Evolutionary conservation across 2,329 filamentous ascomycete genomes (phyloP).

Genomic region (Zasmidium angulare): DNA sequence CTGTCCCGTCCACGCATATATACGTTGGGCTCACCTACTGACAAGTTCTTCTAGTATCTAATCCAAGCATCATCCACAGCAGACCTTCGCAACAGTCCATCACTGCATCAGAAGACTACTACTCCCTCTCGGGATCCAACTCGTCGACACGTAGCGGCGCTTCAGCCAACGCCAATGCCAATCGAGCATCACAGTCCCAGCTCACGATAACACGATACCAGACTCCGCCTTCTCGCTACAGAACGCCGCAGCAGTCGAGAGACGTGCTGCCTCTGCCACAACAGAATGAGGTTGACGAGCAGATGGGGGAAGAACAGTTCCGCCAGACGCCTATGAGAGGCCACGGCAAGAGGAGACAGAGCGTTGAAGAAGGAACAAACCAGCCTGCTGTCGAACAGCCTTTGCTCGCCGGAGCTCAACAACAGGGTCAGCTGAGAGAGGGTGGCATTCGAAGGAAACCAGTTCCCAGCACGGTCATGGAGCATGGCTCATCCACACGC

Average conservation of each 20-base stretch:
- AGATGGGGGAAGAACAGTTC: constrained; percentile 21
- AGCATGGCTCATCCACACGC: constrained; percentile 12
- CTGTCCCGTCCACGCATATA: neutral
- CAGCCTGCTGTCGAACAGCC: constrained; percentile 4
- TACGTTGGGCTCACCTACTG: neutral
- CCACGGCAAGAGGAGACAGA: constrained; percentile 30
- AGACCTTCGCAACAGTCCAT: constrained; percentile 47
- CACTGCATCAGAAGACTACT: constrained; percentile 52
- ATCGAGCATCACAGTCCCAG: constrained; percentile 16
- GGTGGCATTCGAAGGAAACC: constrained; percentile 35
- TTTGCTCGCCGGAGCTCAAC: neutral
- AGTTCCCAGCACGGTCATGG: constrained; percentile 35
- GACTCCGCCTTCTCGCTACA: constrained; percentile 37
- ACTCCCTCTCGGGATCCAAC: constrained; percentile 47
- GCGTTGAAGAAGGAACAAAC: constrained; percentile 13
- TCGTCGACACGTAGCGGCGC: constrained; percentile 36
- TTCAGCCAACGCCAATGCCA: constrained; percentile 32
- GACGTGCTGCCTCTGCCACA: constrained; percentile 11
- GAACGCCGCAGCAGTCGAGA: constrained; percentile 35
- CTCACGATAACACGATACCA: constrained; percentile 32
- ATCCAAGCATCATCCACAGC: constrained; percentile 31
- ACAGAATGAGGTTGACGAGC: constrained; percentile 18
- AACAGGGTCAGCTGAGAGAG: constrained; percentile 15
- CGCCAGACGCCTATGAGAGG: constrained; percentile 37
- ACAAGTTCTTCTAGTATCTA: constrained; percentile 26